These are phyloP conservation scores for Colletotrichum neosansevieriae DNA, from an alignment of 2,329 filamentous ascomycete genomes.

Conservation along the genomic window DNA sequence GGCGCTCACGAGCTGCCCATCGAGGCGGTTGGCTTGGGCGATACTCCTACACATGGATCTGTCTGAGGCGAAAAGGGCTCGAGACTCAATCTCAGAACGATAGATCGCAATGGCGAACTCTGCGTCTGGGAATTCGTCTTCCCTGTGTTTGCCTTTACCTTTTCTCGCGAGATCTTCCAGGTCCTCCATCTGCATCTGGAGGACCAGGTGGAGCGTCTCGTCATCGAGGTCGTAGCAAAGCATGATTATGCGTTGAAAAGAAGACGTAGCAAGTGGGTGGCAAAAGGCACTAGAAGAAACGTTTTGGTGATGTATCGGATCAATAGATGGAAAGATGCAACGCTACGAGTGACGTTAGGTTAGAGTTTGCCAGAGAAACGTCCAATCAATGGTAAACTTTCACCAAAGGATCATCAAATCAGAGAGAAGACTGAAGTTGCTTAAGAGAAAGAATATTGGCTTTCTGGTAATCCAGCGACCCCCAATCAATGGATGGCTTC, in stretches of 20 bases:
- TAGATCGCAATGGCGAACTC: conserved; percentile 35
- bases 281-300: too few relatives aligned
- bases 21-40: conserved; percentile 41
- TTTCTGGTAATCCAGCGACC: too few relatives aligned
- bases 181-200: conserved; percentile 42
- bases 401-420: too few relatives aligned
- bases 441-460: too few relatives aligned
- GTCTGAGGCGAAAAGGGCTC: conserved; percentile 31
- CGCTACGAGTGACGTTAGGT: not conserved
- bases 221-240: not conserved
- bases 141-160: conserved; percentile 21
- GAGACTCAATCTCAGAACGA: conserved; percentile 34
- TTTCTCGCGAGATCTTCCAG: conserved; percentile 3
- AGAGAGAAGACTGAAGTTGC: too few relatives aligned
- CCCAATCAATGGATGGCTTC: not conserved
- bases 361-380: not conserved
- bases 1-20: conserved; percentile 34
- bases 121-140: conserved; percentile 25
- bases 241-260: not conserved
- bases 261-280: too few relatives aligned
- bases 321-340: not conserved
- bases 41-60: conserved; percentile 41
- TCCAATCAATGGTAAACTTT: not conserved
- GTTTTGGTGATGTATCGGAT: not conserved
- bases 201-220: conserved; percentile 22